Percentiles rank a stretch among this genome's conserved stretches.
Evolutionary conservation across 208 protist species (phyloP).

Genomic region (Jaenimonas drosophilae): DNA sequence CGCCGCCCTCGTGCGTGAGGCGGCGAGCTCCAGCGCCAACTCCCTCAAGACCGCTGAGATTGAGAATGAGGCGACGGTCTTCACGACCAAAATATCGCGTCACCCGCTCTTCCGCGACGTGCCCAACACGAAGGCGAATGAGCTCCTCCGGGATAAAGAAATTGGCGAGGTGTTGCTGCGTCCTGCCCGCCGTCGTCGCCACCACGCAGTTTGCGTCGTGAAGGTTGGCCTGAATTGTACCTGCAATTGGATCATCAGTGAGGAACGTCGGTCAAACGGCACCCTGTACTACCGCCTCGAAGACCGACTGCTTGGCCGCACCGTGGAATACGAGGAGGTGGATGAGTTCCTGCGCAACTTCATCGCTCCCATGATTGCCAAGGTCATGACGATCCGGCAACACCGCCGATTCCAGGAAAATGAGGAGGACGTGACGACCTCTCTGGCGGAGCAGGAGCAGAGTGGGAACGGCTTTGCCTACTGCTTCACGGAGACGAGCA

Average conservation of each 20-base stretch:
- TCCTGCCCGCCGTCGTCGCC: slow-evolving; percentile 17
- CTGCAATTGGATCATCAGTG: slow-evolving; percentile 61
- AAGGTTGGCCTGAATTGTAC: slow-evolving; percentile 56
- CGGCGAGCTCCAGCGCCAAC: slow-evolving; percentile 53
- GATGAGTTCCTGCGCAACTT: slow-evolving; percentile 71
- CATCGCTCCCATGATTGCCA: slow-evolving; percentile 45
- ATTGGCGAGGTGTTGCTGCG: slow-evolving; percentile 77
- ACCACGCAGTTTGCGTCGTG: slow-evolving; percentile 52
- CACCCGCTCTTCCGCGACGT: slow-evolving; percentile 72
- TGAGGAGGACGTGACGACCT: slow-evolving; percentile 30
- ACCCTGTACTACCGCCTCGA: slow-evolving; percentile 56
- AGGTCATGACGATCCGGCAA: slow-evolving; percentile 28
- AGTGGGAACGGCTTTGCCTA: slow-evolving; percentile 41
- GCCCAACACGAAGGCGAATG: slow-evolving; percentile 20
- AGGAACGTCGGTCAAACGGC: slow-evolving; percentile 52
- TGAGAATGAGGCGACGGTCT: slow-evolving; percentile 40
- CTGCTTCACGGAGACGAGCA: slow-evolving; percentile 55
- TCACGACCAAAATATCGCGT: slow-evolving; percentile 66
- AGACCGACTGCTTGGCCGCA: slow-evolving; percentile 31
- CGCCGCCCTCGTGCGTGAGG: slow-evolving; percentile 16
- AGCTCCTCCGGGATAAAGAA: slow-evolving; percentile 65
- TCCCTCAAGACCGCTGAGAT: slow-evolving; percentile 45
- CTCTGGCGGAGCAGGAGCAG: slow-evolving; percentile 41
- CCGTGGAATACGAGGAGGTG: slow-evolving; percentile 56
- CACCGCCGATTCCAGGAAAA: slow-evolving; percentile 65